Conservation (phyloP, 371 early-diverging fungal species). For the Fennellomyces sp. region DNA sequence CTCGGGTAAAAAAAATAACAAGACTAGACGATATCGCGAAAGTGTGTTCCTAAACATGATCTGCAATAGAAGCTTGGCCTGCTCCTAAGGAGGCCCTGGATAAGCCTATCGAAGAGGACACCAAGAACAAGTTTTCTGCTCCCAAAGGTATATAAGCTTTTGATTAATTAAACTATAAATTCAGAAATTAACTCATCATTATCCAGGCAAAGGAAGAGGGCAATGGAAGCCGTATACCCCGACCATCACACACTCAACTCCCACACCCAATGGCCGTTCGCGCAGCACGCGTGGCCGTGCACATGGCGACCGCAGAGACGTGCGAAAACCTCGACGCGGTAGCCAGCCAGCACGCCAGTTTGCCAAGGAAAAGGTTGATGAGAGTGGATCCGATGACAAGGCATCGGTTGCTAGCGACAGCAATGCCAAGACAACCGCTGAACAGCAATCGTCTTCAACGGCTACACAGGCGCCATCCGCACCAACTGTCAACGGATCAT, state of each 20-base stretch:
- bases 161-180: constrained; percentile 6
- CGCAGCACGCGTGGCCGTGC: constrained; percentile 27
- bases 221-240: constrained; percentile 67
- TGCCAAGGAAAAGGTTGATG: constrained; percentile 2
- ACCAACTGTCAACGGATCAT: constrained; percentile 6
- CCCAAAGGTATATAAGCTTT: constrained; percentile 27
- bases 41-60: neutral
- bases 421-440: neutral
- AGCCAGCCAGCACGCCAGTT: constrained; percentile 15
- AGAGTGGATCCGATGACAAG: neutral
- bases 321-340: constrained; percentile 21
- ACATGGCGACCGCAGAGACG: constrained; percentile 8
- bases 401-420: neutral
- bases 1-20: neutral
- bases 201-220: constrained; percentile 52
- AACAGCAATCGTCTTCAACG: neutral
- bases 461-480: neutral
- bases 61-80: constrained; percentile 34
- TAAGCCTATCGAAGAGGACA: constrained; percentile 34
- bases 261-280: constrained; percentile 32
- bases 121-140: constrained; percentile 40
- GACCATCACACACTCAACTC: constrained; percentile 63
- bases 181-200: too few relatives aligned
- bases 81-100: constrained; percentile 47
- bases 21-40: too few relatives aligned